Evolutionary conservation across 139 green algal genomes (phyloP).

Genomic region (Micractinium sp.): DNA sequence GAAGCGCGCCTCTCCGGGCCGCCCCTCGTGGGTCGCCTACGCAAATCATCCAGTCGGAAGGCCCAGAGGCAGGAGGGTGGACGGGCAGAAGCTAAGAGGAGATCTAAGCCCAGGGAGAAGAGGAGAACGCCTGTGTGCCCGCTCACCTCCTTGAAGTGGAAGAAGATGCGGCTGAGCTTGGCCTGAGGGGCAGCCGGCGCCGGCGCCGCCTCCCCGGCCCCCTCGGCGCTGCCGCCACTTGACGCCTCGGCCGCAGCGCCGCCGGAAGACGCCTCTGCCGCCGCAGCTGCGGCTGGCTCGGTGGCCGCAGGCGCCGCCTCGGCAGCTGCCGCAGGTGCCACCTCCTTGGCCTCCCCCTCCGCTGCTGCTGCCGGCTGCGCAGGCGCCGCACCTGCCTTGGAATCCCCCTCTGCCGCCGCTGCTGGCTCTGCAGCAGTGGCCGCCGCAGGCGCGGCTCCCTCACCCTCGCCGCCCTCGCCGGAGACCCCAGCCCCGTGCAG

Average conservation of each 20-base stretch:
- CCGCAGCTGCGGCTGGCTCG: not conserved
- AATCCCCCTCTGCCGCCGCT: not conserved
- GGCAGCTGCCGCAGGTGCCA: not conserved
- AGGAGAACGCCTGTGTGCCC: too few relatives aligned
- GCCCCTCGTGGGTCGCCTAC: too few relatives aligned
- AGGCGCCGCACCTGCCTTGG: not conserved
- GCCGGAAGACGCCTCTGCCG: not conserved
- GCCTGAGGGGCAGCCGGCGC: constrained; percentile 2
- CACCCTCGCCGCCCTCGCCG: not conserved
- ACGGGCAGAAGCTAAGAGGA: too few relatives aligned
- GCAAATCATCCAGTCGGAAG: too few relatives aligned
- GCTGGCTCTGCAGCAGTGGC: not conserved
- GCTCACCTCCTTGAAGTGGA: constrained; percentile 45
- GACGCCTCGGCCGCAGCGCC: not conserved
- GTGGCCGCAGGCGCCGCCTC: not conserved
- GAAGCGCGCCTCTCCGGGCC: too few relatives aligned
- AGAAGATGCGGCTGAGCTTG: constrained; percentile 33
- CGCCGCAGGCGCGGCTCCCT: not conserved
- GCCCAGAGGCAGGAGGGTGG: too few relatives aligned
- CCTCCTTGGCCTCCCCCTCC: not conserved
- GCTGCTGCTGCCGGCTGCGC: not conserved
- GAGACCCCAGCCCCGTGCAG: not conserved
- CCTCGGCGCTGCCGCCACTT: not conserved
- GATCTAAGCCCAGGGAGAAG: too few relatives aligned
- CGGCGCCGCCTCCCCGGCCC: constrained; percentile 17